Base-by-base conservation (phyloP, 257 asterid species). In the Solanum pimpinellifolium region DNA sequence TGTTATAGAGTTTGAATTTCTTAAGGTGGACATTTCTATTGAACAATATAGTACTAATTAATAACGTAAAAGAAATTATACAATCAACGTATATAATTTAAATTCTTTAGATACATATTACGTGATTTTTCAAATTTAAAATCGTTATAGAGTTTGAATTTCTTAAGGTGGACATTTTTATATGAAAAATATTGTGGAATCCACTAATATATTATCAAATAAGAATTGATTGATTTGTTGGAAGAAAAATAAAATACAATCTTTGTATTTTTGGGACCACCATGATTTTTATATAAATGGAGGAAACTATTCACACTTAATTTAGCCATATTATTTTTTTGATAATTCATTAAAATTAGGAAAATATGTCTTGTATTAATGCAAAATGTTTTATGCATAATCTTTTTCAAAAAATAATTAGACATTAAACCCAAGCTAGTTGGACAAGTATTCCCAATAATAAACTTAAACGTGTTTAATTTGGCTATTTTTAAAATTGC, bases 241-340 rank as follows among this genome's bases (percentile, higher is more conserved):
- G 69, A 81, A 81, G 85, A 49, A 11, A 49, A 81, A 18, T 80
- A 49, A 81, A 18, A 16, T 81, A 31, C 46, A 31, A 29, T 15
- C 7, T 81, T 81, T 49, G 85, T 81, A 81, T 49, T 73, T 73
- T 47, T 81, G 85, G 80, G 85, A 47, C 91, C 89, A 56, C 89
- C 70, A 6, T 20, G 39, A 29, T 39, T 81, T 81, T 80, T 69
- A 47, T 80, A 5, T 31, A 37, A 82, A 21, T 73, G 86, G 91
- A 35, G 66, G 41, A 74, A 33, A 83, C 42, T 80, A 80, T 46
- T 46, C 68, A 49, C 20, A 31, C 11, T 29, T 56, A 27, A 4
- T 29, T 0, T 31, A 31, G 3, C n/a, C n/a, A 73, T 73, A 2
- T 35, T 37, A 3, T 72, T 35, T 31, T 31, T 72, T 35, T 20